phyloP scores from a whole-genome alignment of 768 basidiomycete species.

The Lentinula boryana region DNA sequence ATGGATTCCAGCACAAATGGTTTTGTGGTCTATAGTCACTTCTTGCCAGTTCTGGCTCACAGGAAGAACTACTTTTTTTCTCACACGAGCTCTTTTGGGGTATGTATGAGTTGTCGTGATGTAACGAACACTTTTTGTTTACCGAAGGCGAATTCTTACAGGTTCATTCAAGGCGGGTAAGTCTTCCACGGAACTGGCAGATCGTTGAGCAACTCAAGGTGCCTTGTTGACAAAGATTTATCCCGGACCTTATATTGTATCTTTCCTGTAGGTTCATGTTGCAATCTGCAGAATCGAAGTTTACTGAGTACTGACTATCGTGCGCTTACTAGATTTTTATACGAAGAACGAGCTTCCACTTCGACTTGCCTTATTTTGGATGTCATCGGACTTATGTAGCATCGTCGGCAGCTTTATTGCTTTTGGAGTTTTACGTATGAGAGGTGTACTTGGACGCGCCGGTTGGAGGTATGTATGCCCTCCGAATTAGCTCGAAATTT shows the following conservation, averaged over 20 bases:
- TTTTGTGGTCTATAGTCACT: constrained; percentile 47
- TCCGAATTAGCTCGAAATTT: background rate
- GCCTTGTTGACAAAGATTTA: constrained; percentile 28
- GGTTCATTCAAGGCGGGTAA: constrained; percentile 42
- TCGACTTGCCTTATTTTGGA: constrained; percentile 53
- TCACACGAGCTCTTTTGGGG: constrained; percentile 44
- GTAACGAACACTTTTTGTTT: background rate
- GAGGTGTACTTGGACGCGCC: constrained; percentile 44
- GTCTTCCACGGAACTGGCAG: constrained; percentile 3
- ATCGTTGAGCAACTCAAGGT: no score
- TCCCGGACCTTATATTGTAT: constrained; percentile 57
- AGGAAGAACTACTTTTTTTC: constrained; percentile 44
- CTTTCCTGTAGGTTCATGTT: constrained; percentile 40
- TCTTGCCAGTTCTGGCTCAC: constrained; percentile 49
- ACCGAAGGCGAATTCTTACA: constrained; percentile 9
- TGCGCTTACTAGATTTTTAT: constrained; percentile 40
- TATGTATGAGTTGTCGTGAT: constrained; percentile 8
- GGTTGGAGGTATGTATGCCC: constrained; percentile 38
- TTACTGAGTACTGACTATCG: background rate
- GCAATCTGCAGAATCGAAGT: background rate
- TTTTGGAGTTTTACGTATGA: constrained; percentile 55
- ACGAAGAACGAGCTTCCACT: constrained; percentile 53
- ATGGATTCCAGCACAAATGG: constrained; percentile 59
- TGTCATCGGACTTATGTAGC: constrained; percentile 36
- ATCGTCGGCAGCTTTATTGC: constrained; percentile 52